phyloP scores from a whole-genome alignment of 2,329 filamentous ascomycete genomes.

The Aspergillus pseudonomiae region DNA sequence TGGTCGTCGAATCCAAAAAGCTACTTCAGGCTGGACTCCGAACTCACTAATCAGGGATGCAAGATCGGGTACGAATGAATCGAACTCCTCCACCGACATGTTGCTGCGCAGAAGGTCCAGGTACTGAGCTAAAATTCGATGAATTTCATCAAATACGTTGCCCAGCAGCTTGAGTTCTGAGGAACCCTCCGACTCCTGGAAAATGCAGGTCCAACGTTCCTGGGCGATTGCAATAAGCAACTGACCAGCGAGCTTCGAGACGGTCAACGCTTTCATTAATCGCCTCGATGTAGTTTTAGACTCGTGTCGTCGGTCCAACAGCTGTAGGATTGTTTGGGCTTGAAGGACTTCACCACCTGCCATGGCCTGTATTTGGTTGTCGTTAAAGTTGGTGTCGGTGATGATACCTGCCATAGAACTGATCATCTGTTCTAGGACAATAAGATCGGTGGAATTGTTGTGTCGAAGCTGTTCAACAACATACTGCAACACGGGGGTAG shows the following conservation, averaged over 20 bases:
- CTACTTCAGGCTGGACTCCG: conserved; percentile 76
- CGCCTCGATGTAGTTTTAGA: conserved; percentile 74
- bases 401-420: conserved; percentile 92
- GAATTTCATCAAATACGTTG: conserved; percentile 86
- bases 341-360: conserved; percentile 80
- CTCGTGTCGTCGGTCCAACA: conserved; percentile 81
- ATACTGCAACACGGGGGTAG: conserved; percentile 84
- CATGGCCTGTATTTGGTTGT: conserved; percentile 84
- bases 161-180: conserved; percentile 87
- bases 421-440: conserved; percentile 88
- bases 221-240: conserved; percentile 90
- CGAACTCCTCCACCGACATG: conserved; percentile 74
- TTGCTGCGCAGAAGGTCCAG: conserved; percentile 85
- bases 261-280: conserved; percentile 76
- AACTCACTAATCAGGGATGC: conserved; percentile 74
- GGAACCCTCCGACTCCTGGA: conserved; percentile 64
- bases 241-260: conserved; percentile 76
- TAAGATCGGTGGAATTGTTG: conserved; percentile 86
- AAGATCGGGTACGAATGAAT: conserved; percentile 74
- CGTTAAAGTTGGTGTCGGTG: conserved; percentile 83
- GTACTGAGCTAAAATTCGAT: conserved; percentile 82
- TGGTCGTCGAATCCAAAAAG: conserved; percentile 79
- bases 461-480: conserved; percentile 79
- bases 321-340: conserved; percentile 75
- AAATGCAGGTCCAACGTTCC: conserved; percentile 84